Evolutionary conservation across 2,329 filamentous ascomycete species (phyloP).

Genomic region (Cordyceps cicadae): DNA sequence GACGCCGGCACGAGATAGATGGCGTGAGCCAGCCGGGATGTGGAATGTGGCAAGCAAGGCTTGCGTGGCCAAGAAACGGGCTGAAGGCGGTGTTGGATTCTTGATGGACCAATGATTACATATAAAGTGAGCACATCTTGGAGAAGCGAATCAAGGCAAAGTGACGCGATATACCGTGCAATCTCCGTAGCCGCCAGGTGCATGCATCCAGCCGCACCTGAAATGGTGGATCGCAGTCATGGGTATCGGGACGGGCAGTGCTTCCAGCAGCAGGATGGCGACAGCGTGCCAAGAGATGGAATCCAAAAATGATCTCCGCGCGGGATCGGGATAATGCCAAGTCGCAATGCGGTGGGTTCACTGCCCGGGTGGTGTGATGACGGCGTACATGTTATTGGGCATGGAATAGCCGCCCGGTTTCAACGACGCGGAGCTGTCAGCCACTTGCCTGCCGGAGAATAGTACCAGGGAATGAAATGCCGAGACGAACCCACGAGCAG

Average conservation of each 20-base stretch:
- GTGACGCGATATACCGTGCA: not conserved
- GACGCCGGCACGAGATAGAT: conserved; percentile 29
- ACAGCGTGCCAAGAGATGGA: not conserved
- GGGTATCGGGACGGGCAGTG: not conserved
- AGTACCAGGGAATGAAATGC: too few species aligned
- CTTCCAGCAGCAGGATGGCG: not conserved
- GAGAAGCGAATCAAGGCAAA: not conserved
- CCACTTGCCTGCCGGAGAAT: too few species aligned
- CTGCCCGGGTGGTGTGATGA: not conserved
- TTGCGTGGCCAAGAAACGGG: not conserved
- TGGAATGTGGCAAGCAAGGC: not conserved
- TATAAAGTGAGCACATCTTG: not conserved
- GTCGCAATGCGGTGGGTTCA: not conserved
- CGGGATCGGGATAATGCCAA: not conserved
- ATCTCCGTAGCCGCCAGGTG: conserved; percentile 6
- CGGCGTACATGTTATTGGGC: not conserved
- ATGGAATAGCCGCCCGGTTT: not conserved
- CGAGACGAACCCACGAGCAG: too few species aligned
- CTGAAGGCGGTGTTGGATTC: not conserved
- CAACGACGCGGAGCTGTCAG: not conserved
- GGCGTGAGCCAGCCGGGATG: not conserved
- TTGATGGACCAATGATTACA: conserved; percentile 7
- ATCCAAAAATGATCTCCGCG: not conserved
- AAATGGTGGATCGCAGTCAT: not conserved
- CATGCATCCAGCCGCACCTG: not conserved